These are phyloP conservation scores for Centella asiatica DNA, from an alignment of 129 eudicot genomes.

Conservation along the genomic window DNA sequence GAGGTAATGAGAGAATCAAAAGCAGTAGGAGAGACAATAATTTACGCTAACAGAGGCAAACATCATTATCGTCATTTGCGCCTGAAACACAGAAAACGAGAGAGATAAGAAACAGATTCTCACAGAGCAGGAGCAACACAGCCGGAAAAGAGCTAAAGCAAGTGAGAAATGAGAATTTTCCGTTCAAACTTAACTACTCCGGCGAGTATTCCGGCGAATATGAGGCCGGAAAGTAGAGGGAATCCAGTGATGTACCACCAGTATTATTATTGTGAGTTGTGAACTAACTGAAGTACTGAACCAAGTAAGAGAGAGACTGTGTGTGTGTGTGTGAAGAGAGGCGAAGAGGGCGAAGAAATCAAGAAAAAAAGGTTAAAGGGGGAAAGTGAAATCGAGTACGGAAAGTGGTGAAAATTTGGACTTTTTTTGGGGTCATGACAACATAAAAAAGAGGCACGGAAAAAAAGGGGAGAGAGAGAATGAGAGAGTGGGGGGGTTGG, in stretches of 20 bases:
- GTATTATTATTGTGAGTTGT: too few relatives aligned
- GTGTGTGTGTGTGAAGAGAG: too few relatives aligned
- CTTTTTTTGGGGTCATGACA: too few relatives aligned
- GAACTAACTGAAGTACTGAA: too few relatives aligned
- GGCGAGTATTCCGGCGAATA: conserved; percentile 2
- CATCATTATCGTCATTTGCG: not conserved
- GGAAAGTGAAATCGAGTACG: too few relatives aligned
- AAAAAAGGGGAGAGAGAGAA: too few relatives aligned
- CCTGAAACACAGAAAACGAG: not conserved
- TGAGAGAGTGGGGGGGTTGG: not conserved
- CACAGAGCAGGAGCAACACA: not conserved
- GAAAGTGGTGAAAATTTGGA: not conserved
- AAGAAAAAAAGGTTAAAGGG: too few relatives aligned
- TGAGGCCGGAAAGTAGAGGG: not conserved
- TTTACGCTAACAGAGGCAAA: too few relatives aligned
- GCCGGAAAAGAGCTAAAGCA: not conserved
- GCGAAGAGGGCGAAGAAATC: too few relatives aligned
- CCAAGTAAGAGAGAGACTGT: too few relatives aligned
- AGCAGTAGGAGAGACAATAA: too few relatives aligned
- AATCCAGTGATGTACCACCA: not conserved
- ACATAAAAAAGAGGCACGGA: not conserved
- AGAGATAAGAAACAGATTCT: not conserved
- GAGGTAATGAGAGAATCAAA: too few relatives aligned
- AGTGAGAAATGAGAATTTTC: not conserved
- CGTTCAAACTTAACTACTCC: conserved; percentile 2